phyloP scores from a whole-genome alignment of 495 filamentous ascomycete genomes.

The Cercophora scortea region DNA sequence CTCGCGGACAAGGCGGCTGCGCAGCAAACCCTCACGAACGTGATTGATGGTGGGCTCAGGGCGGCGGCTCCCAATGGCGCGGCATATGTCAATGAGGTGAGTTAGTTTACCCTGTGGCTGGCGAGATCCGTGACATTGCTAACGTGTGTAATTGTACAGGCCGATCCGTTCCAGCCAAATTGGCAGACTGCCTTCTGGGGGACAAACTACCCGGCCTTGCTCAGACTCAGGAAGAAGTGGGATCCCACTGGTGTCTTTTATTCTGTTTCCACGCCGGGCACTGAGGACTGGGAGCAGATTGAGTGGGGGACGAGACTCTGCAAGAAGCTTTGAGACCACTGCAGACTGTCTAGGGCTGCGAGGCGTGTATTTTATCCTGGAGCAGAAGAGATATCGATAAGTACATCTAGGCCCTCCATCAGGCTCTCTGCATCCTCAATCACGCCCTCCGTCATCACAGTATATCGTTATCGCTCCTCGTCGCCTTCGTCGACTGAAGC shows the following conservation, averaged over 20 bases:
- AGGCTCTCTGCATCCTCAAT: background rate
- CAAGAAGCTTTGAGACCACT: conserved; percentile 16
- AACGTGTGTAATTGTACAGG: conserved; percentile 17
- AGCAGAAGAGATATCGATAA: too few species aligned
- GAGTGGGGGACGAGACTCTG: conserved; percentile 36
- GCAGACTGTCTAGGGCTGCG: background rate
- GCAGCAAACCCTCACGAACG: conserved; percentile 31
- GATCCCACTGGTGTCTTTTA: conserved; percentile 50
- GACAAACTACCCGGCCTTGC: conserved; percentile 35
- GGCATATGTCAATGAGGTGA: conserved; percentile 38
- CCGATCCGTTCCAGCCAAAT: conserved; percentile 46
- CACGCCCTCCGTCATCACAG: background rate
- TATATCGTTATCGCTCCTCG: background rate
- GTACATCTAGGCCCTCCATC: too few species aligned
- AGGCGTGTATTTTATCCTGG: background rate
- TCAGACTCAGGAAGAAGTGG: conserved; percentile 45
- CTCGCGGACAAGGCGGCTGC: conserved; percentile 28
- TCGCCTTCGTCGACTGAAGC: background rate
- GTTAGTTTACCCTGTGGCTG: background rate
- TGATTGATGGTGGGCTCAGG: conserved; percentile 37
- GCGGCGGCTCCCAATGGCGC: conserved; percentile 32
- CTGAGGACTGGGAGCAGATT: conserved; percentile 37
- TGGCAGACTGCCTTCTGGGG: conserved; percentile 52
- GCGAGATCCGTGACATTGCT: background rate
- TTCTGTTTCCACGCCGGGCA: conserved; percentile 34